These are phyloP conservation scores for Xylariaceae sp. DNA, from an alignment of 2,329 filamentous ascomycete species.

Conservation along the genomic window DNA sequence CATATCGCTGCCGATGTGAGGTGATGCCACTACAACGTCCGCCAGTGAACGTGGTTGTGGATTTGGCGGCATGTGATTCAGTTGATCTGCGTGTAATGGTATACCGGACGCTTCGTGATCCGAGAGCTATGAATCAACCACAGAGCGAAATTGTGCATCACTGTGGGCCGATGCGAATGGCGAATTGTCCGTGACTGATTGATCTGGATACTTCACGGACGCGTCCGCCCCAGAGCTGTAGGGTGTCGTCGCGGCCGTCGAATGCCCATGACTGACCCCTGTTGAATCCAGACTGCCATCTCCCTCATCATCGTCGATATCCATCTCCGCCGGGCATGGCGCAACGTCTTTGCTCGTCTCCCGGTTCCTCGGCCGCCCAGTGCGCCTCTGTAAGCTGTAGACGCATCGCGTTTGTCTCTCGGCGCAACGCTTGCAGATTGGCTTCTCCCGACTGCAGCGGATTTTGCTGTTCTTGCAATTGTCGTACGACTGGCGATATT, in stretches of 20 bases:
- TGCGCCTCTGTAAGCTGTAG: conserved; percentile 7
- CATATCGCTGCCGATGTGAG: too few relatives aligned
- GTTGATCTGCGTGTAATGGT: too few relatives aligned
- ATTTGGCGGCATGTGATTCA: too few relatives aligned
- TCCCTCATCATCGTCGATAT: background rate
- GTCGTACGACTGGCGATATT: background rate
- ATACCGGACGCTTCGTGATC: background rate
- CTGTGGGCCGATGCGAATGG: background rate
- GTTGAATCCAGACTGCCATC: background rate
- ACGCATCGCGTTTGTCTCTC: background rate
- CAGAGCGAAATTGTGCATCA: background rate
- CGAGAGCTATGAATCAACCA: background rate
- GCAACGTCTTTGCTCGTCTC: background rate
- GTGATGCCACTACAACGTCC: too few relatives aligned
- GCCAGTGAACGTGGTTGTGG: too few relatives aligned
- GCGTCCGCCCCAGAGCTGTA: background rate
- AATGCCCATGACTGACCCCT: background rate
- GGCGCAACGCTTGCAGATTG: background rate
- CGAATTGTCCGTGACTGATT: too few relatives aligned
- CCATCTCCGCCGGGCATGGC: background rate
- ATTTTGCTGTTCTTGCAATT: background rate
- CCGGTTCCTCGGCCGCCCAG: conserved; percentile 4
- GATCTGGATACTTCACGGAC: background rate
- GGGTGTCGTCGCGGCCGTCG: background rate
- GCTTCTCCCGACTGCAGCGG: background rate